Conservation (phyloP, 805 yeast species). For the Ogataea trehaloabstinens region DNA sequence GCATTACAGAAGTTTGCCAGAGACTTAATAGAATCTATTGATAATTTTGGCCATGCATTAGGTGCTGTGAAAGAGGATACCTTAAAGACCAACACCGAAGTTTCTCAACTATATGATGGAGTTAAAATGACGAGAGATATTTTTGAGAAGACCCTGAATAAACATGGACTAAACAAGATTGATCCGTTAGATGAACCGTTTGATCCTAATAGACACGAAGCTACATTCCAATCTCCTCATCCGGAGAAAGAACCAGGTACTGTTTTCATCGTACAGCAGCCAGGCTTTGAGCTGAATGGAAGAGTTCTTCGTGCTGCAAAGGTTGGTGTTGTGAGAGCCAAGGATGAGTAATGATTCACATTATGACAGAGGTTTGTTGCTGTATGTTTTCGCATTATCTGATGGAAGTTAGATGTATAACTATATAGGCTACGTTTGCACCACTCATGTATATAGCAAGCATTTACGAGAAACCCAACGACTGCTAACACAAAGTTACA, state of each 20-base stretch:
- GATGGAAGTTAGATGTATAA: conserved; percentile 27
- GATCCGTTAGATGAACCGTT: conserved; percentile 83
- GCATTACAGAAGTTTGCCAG: conserved; percentile 91
- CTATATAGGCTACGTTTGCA: conserved; percentile 5
- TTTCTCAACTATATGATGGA: conserved; percentile 79
- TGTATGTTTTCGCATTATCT: conserved; percentile 41
- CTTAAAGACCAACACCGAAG: conserved; percentile 55
- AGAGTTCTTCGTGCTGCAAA: conserved; percentile 93
- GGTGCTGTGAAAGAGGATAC: conserved; percentile 66
- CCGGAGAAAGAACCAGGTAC: conserved; percentile 91
- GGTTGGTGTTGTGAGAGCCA: conserved; percentile 84
- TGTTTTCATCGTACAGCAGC: conserved; percentile 88
- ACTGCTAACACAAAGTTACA: conserved; percentile 16
- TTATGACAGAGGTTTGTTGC: too few species aligned
- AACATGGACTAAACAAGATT: conserved; percentile 77
- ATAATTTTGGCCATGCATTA: conserved; percentile 86
- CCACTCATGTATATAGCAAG: conserved; percentile 13
- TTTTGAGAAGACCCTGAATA: conserved; percentile 76
- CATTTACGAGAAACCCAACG: background rate
- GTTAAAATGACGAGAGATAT: conserved; percentile 86
- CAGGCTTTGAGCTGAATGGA: conserved; percentile 81
- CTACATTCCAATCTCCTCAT: conserved; percentile 82
- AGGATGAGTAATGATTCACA: conserved; percentile 31
- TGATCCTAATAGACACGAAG: conserved; percentile 92
- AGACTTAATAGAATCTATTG: conserved; percentile 85